Evolutionary conservation across 257 asterid species (phyloP).

Genomic region (Rubia yunnanensis): DNA sequence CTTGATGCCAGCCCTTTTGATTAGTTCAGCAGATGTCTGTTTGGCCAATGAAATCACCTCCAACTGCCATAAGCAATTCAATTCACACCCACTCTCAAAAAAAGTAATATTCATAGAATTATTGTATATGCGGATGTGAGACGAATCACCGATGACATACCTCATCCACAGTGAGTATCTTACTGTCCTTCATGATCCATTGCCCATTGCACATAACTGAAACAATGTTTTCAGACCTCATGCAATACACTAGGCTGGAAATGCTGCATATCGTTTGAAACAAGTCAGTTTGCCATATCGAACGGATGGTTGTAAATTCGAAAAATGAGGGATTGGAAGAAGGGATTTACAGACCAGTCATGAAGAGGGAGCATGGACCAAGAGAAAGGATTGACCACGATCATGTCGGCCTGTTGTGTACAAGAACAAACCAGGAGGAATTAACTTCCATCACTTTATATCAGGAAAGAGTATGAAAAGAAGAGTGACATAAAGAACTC

Average conservation of each 20-base stretch:
- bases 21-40: constrained; percentile 41
- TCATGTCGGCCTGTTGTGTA: constrained; percentile 58
- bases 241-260: constrained; percentile 70
- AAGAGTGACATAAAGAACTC: neutral
- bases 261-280: constrained; percentile 46
- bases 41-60: constrained; percentile 40
- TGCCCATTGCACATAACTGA: constrained; percentile 69
- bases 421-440: neutral
- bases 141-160: too few species aligned
- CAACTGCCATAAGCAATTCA: constrained; percentile 23
- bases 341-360: constrained; percentile 41
- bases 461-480: neutral
- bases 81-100: too few species aligned
- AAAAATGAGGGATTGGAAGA: too few species aligned
- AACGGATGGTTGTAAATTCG: too few species aligned
- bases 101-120: too few species aligned
- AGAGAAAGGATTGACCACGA: constrained; percentile 49
- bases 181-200: constrained; percentile 67
- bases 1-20: constrained; percentile 48
- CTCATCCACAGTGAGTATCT: constrained; percentile 48
- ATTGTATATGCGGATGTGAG: too few species aligned
- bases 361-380: constrained; percentile 79
- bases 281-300: neutral
- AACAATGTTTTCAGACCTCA: constrained; percentile 63
- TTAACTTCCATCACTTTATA: constrained; percentile 1